Evolutionary conservation across 345 rosid species (phyloP).

Genomic region (Raphanus raphanistrum): DNA sequence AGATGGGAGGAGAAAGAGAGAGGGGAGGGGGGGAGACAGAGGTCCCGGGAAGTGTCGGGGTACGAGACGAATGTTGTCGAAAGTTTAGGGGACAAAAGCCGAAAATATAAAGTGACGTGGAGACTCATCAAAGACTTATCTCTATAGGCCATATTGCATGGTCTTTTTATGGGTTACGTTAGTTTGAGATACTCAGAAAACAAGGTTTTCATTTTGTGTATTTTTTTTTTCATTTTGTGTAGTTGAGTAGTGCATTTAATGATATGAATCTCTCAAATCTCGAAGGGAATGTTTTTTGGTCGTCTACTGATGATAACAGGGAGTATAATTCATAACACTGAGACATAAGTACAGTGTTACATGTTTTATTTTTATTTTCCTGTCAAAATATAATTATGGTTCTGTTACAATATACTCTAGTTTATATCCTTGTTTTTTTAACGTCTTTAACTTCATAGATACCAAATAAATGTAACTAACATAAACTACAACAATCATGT

Average conservation of each 20-base stretch:
- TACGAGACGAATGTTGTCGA: slow-evolving; percentile 59
- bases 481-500: no score
- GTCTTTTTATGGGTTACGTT: slow-evolving; percentile 33
- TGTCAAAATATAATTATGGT: no score
- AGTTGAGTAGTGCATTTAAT: slow-evolving; percentile 28
- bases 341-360: slow-evolving; percentile 11
- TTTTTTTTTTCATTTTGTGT: neutral
- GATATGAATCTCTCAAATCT: slow-evolving; percentile 36
- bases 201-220: slow-evolving; percentile 6
- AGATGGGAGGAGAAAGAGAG: slow-evolving; percentile 14
- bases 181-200: slow-evolving; percentile 6
- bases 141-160: slow-evolving; percentile 30
- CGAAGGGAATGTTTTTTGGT: slow-evolving; percentile 43
- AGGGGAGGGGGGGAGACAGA: slow-evolving; percentile 43
- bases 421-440: no score
- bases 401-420: no score
- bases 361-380: no score
- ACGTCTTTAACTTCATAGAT: no score
- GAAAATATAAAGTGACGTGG: slow-evolving; percentile 50
- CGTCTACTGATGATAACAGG: slow-evolving; percentile 23
- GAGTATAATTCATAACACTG: slow-evolving; percentile 12
- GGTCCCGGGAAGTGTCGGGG: slow-evolving; percentile 73
- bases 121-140: slow-evolving; percentile 38
- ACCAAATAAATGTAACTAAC: no score
- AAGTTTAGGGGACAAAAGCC: slow-evolving; percentile 61